Conservation (phyloP, 2,329 filamentous ascomycete genomes). For the Ascochyta rabiei region DNA sequence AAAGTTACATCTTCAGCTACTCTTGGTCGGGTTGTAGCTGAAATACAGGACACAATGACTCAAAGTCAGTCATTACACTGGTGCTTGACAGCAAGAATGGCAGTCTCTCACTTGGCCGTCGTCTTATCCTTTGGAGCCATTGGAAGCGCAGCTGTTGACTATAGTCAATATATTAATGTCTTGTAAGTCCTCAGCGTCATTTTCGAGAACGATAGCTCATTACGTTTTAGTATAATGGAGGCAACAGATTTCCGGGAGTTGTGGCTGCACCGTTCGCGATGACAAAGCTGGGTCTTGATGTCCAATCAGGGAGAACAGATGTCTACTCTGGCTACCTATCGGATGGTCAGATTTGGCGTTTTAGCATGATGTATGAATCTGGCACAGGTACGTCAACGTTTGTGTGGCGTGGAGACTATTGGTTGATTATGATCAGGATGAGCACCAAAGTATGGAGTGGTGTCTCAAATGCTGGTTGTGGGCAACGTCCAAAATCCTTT, state of each 20-base stretch:
- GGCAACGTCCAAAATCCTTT: slow-evolving; percentile 57
- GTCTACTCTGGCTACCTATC: slow-evolving; percentile 47
- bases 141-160: slow-evolving; percentile 17
- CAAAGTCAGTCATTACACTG: no score
- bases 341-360: slow-evolving; percentile 41
- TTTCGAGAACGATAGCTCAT: background rate
- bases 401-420: background rate
- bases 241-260: slow-evolving; percentile 47
- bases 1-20: background rate
- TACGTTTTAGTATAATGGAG: slow-evolving; percentile 28
- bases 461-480: slow-evolving; percentile 44
- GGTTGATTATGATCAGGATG: slow-evolving; percentile 23
- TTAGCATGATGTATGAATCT: slow-evolving; percentile 46
- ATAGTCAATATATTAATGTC: slow-evolving; percentile 44
- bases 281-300: slow-evolving; percentile 46
- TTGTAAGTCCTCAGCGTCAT: slow-evolving; percentile 34
- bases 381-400: slow-evolving; percentile 24
- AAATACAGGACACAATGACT: no score
- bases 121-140: background rate
- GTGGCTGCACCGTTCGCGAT: slow-evolving; percentile 47
- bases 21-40: no score
- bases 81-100: background rate
- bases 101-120: background rate
- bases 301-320: slow-evolving; percentile 36
- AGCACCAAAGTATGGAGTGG: slow-evolving; percentile 45